These are phyloP conservation scores for Dothideomycetes sp. DNA, from an alignment of 2,329 filamentous ascomycete genomes.

Conservation along the genomic window DNA sequence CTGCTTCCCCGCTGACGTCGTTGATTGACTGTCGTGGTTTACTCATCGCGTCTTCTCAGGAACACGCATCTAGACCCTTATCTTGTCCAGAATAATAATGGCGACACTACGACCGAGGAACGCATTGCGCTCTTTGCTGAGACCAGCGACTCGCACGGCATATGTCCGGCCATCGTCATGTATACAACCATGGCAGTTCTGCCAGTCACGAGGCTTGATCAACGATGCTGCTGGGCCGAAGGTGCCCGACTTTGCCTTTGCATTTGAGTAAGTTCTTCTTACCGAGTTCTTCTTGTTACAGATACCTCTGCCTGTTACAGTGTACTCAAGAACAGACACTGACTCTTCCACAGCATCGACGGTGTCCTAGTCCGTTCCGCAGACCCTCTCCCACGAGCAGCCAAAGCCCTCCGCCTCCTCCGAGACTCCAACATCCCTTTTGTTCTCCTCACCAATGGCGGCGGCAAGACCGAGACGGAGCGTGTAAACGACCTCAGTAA, in stretches of 20 bases:
- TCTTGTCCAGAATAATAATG: background rate
- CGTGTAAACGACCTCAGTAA: conserved; percentile 59
- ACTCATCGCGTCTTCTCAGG: background rate
- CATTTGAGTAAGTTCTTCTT: conserved; percentile 38
- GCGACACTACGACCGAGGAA: background rate
- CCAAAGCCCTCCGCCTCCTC: conserved; percentile 61
- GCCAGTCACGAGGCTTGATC: conserved; percentile 3
- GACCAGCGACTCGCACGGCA: background rate
- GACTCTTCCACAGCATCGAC: conserved; percentile 55
- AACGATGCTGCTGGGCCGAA: conserved; percentile 1
- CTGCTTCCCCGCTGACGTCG: background rate
- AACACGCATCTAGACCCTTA: background rate
- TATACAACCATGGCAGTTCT: background rate
- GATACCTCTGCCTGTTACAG: conserved; percentile 28
- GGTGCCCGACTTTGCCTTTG: conserved; percentile 41
- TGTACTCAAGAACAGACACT: background rate
- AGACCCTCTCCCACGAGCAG: conserved; percentile 66
- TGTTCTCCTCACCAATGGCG: conserved; percentile 91
- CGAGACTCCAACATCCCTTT: conserved; percentile 71
- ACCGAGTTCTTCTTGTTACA: background rate
- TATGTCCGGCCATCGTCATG: background rate
- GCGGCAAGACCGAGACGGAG: conserved; percentile 69
- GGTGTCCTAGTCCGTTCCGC: conserved; percentile 84
- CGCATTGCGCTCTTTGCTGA: background rate
- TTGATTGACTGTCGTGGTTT: background rate